These are phyloP conservation scores for Barnettozyma vustinii DNA, from an alignment of 805 yeast genomes.

Conservation along the genomic window DNA sequence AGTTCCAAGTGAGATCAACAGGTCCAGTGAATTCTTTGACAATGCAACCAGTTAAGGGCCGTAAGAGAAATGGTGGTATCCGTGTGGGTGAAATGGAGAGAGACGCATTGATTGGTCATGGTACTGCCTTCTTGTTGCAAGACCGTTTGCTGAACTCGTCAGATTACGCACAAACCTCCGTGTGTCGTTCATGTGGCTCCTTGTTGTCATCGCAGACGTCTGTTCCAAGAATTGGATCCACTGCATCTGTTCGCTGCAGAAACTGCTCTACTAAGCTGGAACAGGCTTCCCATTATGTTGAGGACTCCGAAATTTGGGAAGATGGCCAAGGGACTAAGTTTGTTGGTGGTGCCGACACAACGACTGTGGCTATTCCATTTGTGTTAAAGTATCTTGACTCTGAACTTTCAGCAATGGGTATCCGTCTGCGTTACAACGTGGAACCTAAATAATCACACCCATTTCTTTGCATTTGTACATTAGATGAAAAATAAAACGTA, in stretches of 20 bases:
- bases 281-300: constrained; percentile 45
- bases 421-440: constrained; percentile 84
- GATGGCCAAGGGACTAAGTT: constrained; percentile 92
- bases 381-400: constrained; percentile 93
- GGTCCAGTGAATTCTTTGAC: constrained; percentile 97
- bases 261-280: constrained; percentile 78
- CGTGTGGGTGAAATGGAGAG: constrained; percentile 99
- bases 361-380: constrained; percentile 94
- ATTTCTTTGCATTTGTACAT: constrained; percentile 1
- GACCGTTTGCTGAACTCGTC: constrained; percentile 93
- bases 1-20: constrained; percentile 98
- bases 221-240: constrained; percentile 85
- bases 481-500: background rate
- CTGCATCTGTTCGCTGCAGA: constrained; percentile 79
- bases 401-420: constrained; percentile 97
- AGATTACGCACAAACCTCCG: constrained; percentile 86
- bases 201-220: constrained; percentile 83
- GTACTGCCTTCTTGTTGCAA: constrained; percentile 90
- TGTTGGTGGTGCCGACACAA: constrained; percentile 89
- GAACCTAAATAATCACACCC: constrained; percentile 39
- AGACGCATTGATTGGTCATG: constrained; percentile 98
- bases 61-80: constrained; percentile 98
- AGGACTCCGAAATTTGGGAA: constrained; percentile 85
- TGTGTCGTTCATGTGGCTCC: constrained; percentile 93
- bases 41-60: constrained; percentile 99